Percentiles rank a stretch among this genome's conserved stretches.
Conservation (phyloP, 805 yeast species). For the Candida incommunis region DNA sequence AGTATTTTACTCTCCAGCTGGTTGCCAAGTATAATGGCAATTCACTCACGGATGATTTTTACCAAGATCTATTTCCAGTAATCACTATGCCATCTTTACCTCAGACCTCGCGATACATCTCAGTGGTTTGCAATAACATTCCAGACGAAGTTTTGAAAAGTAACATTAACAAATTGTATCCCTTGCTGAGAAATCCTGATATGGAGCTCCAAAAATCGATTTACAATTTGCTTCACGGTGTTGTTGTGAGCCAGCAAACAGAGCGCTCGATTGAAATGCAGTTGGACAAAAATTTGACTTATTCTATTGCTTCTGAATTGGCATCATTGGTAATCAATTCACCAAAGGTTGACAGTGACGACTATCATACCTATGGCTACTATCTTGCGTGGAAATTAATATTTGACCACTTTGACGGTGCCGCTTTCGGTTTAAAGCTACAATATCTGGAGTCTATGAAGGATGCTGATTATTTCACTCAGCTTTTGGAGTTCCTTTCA, state of each 20-base stretch:
- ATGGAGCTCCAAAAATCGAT: neutral
- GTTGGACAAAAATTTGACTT: constrained; percentile 18
- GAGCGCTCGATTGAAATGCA: constrained; percentile 24
- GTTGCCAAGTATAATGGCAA: constrained; percentile 10
- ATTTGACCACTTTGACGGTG: constrained; percentile 44
- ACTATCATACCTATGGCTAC: constrained; percentile 18
- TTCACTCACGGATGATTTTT: neutral
- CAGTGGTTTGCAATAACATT: neutral
- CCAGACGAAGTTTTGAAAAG: neutral
- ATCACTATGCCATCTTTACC: neutral
- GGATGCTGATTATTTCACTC: constrained; percentile 30
- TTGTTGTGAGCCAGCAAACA: neutral
- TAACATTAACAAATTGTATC: constrained; percentile 18
- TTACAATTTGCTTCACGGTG: neutral
- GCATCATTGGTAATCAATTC: constrained; percentile 18
- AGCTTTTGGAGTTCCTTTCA: constrained; percentile 40
- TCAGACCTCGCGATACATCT: neutral
- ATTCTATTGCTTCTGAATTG: constrained; percentile 29
- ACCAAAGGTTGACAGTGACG: neutral
- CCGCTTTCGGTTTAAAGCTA: constrained; percentile 50
- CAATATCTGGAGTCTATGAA: constrained; percentile 46
- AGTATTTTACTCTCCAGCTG: constrained; percentile 32
- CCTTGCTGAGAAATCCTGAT: constrained; percentile 19
- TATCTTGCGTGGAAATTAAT: constrained; percentile 60
- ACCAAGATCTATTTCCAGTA: neutral